These are phyloP conservation scores for Gaeumannomyces tritici DNA, from an alignment of 2,329 filamentous ascomycete genomes.

Conservation along the genomic window DNA sequence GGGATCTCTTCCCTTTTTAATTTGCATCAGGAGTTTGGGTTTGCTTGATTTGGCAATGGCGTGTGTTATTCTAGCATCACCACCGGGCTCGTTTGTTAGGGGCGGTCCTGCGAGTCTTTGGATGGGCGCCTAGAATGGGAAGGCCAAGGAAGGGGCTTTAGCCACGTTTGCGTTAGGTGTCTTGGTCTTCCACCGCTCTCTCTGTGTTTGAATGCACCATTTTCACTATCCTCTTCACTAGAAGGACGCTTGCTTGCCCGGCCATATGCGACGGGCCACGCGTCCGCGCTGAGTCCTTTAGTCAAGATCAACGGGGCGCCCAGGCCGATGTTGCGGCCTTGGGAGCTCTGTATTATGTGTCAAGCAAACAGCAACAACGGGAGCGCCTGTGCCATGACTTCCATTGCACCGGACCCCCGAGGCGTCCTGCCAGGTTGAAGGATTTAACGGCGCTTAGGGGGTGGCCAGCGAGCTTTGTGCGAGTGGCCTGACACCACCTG, in stretches of 20 bases:
- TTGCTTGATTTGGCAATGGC: slow-evolving; percentile 4
- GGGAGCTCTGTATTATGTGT: not conserved
- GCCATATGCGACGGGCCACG: not conserved
- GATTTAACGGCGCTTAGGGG: not conserved
- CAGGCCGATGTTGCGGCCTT: not conserved
- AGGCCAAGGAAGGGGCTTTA: not conserved
- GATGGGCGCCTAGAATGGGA: not conserved
- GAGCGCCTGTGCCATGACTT: not conserved
- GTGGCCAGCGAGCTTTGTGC: too few relatives aligned
- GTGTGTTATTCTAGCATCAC: slow-evolving; percentile 4
- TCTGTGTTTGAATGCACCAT: not conserved
- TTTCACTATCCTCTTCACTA: not conserved
- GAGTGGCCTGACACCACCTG: not conserved
- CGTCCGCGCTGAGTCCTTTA: not conserved
- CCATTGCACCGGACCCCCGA: not conserved
- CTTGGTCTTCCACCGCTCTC: not conserved
- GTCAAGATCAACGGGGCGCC: not conserved
- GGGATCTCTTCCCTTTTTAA: not conserved
- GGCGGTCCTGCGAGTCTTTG: slow-evolving; percentile 1
- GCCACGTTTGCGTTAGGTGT: not conserved
- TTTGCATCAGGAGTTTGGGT: slow-evolving; percentile 6
- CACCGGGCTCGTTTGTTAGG: not conserved
- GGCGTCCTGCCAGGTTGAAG: not conserved
- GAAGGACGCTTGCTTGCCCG: too few relatives aligned
- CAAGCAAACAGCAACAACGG: not conserved